Evolutionary conservation across 352 stramenopile species (phyloP).

Genomic region (Globisporangium barbulae): DNA sequence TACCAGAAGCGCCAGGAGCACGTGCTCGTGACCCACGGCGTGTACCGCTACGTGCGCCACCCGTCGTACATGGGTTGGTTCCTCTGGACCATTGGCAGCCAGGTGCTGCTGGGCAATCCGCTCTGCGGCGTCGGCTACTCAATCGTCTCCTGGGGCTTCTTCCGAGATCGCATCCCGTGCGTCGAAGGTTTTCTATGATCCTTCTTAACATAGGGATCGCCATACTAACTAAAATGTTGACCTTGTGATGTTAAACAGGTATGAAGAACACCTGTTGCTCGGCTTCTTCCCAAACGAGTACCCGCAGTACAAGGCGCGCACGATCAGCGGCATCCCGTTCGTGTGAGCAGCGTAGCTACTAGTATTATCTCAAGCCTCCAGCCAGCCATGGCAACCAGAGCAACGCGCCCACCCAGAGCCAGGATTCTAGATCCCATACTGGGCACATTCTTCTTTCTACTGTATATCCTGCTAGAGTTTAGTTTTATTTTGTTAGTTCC

Average conservation of each 20-base stretch:
- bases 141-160: slow-evolving; percentile 92
- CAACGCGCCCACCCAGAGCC: not conserved
- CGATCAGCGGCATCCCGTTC: slow-evolving; percentile 93
- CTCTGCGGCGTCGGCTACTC: slow-evolving; percentile 86
- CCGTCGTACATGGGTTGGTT: slow-evolving; percentile 97
- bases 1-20: slow-evolving; percentile 92
- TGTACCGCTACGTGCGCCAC: slow-evolving; percentile 93
- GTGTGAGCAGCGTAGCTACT: slow-evolving; percentile 29
- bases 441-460: not conserved
- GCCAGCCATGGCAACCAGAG: not conserved
- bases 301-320: slow-evolving; percentile 81
- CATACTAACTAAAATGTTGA: not conserved
- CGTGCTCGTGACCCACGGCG: slow-evolving; percentile 90
- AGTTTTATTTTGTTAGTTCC: slow-evolving; percentile 2
- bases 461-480: slow-evolving; percentile 2
- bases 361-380: not conserved
- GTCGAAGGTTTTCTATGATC: slow-evolving; percentile 12
- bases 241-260: slow-evolving; percentile 31
- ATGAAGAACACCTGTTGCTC: slow-evolving; percentile 91
- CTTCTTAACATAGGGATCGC: not conserved
- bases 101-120: slow-evolving; percentile 92
- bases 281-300: slow-evolving; percentile 93
- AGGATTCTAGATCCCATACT: not conserved
- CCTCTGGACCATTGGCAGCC: slow-evolving; percentile 94
- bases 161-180: slow-evolving; percentile 92